phyloP scores from a whole-genome alignment of 495 filamentous ascomycete genomes.

The Endocarpon pusillum region DNA sequence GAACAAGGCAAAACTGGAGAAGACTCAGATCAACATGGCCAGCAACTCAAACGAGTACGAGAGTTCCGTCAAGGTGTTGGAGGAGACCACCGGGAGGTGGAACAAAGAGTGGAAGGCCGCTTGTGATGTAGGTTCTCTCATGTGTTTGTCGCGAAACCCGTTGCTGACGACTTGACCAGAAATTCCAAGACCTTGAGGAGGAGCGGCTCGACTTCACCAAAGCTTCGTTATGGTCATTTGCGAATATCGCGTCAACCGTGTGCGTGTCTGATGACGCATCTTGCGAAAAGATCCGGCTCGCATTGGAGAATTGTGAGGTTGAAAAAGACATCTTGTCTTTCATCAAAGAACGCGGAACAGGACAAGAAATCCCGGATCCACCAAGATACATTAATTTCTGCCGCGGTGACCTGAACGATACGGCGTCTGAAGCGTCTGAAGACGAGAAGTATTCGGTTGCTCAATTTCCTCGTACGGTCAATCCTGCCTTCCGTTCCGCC shows the following conservation, averaged over 20 bases:
- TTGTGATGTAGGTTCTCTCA: constrained; percentile 47
- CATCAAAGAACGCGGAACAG: constrained; percentile 79
- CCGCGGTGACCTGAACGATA: constrained; percentile 72
- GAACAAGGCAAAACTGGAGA: constrained; percentile 97
- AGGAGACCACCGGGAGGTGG: constrained; percentile 91
- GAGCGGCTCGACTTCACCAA: constrained; percentile 94
- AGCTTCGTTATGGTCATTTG: constrained; percentile 92
- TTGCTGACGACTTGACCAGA: constrained; percentile 31
- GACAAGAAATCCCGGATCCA: constrained; percentile 91
- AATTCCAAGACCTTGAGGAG: constrained; percentile 98
- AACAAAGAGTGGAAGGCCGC: constrained; percentile 96
- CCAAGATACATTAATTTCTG: constrained; percentile 99
- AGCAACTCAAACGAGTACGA: constrained; percentile 88
- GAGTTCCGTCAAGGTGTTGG: constrained; percentile 73
- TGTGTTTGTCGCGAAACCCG: not conserved
- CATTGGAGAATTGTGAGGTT: constrained; percentile 88
- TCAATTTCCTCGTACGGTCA: constrained; percentile 87
- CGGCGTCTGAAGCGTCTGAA: constrained; percentile 65
- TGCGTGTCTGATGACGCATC: constrained; percentile 97
- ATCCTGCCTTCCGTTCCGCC: constrained; percentile 83
- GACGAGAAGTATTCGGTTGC: constrained; percentile 81
- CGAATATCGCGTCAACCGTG: constrained; percentile 94
- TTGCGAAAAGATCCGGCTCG: constrained; percentile 91
- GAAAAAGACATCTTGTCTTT: constrained; percentile 86
- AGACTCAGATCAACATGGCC: constrained; percentile 89